These are phyloP conservation scores for Endoconidiophora polonica DNA, from an alignment of 2,329 filamentous ascomycete species.

Conservation along the genomic window DNA sequence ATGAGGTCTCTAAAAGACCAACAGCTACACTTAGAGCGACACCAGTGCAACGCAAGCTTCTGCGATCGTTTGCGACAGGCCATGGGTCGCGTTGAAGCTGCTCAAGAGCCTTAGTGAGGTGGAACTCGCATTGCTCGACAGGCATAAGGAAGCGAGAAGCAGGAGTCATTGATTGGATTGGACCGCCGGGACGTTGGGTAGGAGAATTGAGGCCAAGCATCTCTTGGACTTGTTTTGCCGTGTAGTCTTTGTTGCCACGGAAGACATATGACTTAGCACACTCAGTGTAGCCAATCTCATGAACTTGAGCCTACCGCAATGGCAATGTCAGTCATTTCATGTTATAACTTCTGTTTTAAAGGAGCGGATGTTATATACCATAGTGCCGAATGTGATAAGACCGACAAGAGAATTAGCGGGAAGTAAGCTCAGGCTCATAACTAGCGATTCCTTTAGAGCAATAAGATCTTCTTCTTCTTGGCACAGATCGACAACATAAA, in stretches of 20 bases:
- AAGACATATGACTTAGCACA: conserved; percentile 99
- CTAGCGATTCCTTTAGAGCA: conserved; percentile 69
- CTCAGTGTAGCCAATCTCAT: conserved; percentile 94
- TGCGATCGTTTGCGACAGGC: conserved; percentile 87
- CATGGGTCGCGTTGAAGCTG: conserved; percentile 93
- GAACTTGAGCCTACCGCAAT: conserved; percentile 59
- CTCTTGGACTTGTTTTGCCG: conserved; percentile 97
- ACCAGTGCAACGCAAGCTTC: conserved; percentile 80
- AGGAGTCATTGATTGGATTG: conserved; percentile 55
- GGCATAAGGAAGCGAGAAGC: conserved; percentile 83
- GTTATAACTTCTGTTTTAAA: neutral
- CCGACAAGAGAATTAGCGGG: conserved; percentile 70
- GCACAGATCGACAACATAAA: conserved; percentile 78
- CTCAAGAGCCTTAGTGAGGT: conserved; percentile 90
- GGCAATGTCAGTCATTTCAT: conserved; percentile 15
- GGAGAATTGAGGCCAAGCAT: conserved; percentile 77
- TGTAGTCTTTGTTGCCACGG: conserved; percentile 92
- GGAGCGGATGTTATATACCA: conserved; percentile 37
- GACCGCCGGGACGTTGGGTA: conserved; percentile 48
- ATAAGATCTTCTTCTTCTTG: conserved; percentile 76
- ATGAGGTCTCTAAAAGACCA: conserved; percentile 81
- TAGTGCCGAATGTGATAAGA: conserved; percentile 78
- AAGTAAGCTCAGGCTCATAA: conserved; percentile 69
- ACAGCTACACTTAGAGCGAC: conserved; percentile 93
- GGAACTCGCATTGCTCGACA: conserved; percentile 90